A percentile compares a stretch with the other conserved stretches of the same genome.
Conservation (phyloP, 1,284 basidiomycete genomes). For the Cystobasidium pallidum region DNA sequence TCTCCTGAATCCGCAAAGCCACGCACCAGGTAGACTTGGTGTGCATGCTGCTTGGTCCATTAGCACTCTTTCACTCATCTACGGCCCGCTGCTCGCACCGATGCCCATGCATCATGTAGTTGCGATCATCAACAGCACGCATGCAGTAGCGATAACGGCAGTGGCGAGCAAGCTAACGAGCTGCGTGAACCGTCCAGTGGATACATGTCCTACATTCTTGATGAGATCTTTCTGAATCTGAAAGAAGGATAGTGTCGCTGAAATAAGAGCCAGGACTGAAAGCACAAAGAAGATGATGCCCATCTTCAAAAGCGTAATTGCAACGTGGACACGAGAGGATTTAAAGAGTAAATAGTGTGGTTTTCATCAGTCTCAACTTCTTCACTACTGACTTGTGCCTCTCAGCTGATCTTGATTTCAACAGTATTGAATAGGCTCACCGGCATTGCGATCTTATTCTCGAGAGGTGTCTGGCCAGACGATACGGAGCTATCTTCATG, state of each 20-base stretch:
- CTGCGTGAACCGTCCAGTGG: conserved; percentile 18
- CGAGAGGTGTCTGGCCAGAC: neutral
- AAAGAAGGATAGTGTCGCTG: conserved; percentile 39
- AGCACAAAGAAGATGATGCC: conserved; percentile 41
- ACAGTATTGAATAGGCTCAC: too few species aligned
- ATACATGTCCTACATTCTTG: conserved; percentile 24
- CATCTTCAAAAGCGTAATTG: too few species aligned
- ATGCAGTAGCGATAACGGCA: conserved; percentile 25
- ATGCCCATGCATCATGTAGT: neutral
- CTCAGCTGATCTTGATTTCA: too few species aligned
- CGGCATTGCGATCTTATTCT: conserved; percentile 26
- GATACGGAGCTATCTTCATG: conserved; percentile 10
- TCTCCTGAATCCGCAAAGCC: too few species aligned
- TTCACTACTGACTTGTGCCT: too few species aligned
- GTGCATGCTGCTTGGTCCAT: too few species aligned
- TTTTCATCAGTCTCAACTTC: too few species aligned
- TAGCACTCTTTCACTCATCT: too few species aligned
- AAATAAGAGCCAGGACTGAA: conserved; percentile 18
- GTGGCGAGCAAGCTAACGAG: conserved; percentile 21
- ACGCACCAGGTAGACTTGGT: too few species aligned
- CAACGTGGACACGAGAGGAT: too few species aligned
- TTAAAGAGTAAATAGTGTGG: too few species aligned
- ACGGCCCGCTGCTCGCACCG: too few species aligned
- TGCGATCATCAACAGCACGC: conserved; percentile 33
- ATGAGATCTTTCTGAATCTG: conserved; percentile 26